phyloP scores from a whole-genome alignment of 805 yeast species.

The Myxozyma vanderwaltii region DNA sequence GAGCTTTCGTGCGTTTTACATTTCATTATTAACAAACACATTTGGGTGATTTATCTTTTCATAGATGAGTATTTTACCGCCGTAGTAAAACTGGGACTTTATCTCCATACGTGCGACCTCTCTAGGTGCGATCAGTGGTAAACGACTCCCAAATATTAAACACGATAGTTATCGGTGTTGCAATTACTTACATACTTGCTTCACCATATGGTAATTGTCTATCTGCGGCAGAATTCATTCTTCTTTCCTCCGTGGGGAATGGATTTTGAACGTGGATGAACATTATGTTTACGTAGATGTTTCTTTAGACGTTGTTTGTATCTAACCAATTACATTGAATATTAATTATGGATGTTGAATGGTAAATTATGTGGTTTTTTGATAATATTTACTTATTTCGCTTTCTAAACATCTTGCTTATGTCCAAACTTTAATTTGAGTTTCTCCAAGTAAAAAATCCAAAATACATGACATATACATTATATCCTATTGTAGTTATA shows the following conservation, averaged over 20 bases:
- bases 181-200: constrained; percentile 5
- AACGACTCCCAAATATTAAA: constrained; percentile 33
- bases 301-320: not conserved
- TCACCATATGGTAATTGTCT: constrained; percentile 1
- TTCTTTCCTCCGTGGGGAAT: not conserved
- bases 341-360: no score
- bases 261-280: constrained; percentile 30
- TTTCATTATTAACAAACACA: no score
- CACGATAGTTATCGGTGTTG: not conserved
- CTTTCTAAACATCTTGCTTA: no score
- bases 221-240: constrained; percentile 28
- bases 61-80: not conserved
- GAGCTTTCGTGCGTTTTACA: not conserved
- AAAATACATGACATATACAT: no score
- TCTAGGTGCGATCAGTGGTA: constrained; percentile 31
- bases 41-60: no score
- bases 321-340: no score
- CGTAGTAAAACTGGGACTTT: constrained; percentile 25
- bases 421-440: no score
- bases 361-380: no score
- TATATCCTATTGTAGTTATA: no score
- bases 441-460: no score
- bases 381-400: no score
- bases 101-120: constrained; percentile 34
- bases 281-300: constrained; percentile 2